Conservation (phyloP, 306 rosid genomes). For the Crotalaria pallida region DNA sequence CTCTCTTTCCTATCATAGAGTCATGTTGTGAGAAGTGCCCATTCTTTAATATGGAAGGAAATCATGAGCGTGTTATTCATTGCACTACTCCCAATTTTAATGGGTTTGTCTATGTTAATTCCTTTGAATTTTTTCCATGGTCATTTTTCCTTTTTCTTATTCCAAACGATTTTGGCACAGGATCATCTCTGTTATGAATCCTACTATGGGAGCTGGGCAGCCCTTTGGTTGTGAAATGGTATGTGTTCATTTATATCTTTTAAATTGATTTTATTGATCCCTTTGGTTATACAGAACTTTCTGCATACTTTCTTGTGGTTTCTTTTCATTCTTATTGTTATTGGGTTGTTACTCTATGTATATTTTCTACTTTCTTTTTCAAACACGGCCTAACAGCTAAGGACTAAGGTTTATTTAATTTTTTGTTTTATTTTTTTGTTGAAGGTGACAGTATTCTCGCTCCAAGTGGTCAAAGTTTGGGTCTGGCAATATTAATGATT, state of each 20-base stretch:
- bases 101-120: constrained; percentile 43
- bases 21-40: constrained; percentile 92
- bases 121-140: background rate
- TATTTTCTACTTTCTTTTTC: background rate
- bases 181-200: constrained; percentile 91
- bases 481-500: no score
- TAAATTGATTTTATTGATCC: background rate
- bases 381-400: background rate
- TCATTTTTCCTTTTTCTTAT: background rate
- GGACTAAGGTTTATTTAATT: no score
- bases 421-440: no score
- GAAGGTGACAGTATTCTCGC: no score
- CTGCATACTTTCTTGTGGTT: background rate
- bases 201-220: constrained; percentile 87
- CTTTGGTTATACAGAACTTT: background rate
- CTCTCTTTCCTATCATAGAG: no score
- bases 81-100: constrained; percentile 95
- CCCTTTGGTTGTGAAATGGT: constrained; percentile 92
- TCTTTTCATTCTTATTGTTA: background rate
- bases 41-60: constrained; percentile 92
- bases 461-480: no score
- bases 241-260: constrained; percentile 18
- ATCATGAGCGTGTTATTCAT: constrained; percentile 72
- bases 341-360: background rate
- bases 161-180: constrained; percentile 32